These are phyloP conservation scores for Parietaria judaica DNA, from an alignment of 306 rosid species.

Conservation along the genomic window DNA sequence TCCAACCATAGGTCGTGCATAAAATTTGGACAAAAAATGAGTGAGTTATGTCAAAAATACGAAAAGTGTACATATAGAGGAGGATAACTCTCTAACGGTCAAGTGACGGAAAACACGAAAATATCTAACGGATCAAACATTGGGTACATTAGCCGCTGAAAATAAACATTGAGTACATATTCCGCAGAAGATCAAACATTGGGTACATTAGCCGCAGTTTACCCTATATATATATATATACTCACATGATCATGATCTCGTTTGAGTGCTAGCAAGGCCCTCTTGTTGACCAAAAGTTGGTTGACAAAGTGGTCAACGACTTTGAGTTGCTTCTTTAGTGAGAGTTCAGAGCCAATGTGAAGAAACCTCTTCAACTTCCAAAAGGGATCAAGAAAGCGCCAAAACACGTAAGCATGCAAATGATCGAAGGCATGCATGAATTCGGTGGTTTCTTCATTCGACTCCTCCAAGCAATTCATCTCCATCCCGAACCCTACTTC, in stretches of 20 bases:
- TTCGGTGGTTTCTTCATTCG: conserved; percentile 39
- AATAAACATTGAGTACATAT: too few species aligned
- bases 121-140: too few species aligned
- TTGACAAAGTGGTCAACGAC: conserved; percentile 41
- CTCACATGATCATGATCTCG: conserved; percentile 44
- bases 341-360: conserved; percentile 54
- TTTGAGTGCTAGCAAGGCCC: conserved; percentile 22
- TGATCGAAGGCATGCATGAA: conserved; percentile 69
- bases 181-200: too few species aligned
- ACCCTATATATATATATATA: neutral
- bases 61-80: too few species aligned
- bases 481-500: conserved; percentile 83
- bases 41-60: too few species aligned
- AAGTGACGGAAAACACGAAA: too few species aligned
- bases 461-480: conserved; percentile 54
- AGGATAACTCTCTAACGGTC: too few species aligned
- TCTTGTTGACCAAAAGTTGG: conserved; percentile 32
- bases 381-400: conserved; percentile 61
- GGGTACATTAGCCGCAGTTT: neutral
- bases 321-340: conserved; percentile 37
- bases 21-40: too few species aligned
- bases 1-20: too few species aligned
- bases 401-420: conserved; percentile 38
- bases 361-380: conserved; percentile 61
- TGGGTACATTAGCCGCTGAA: too few species aligned